phyloP scores from a whole-genome alignment of 139 green algal species.

The Yamagishiella unicocca region DNA sequence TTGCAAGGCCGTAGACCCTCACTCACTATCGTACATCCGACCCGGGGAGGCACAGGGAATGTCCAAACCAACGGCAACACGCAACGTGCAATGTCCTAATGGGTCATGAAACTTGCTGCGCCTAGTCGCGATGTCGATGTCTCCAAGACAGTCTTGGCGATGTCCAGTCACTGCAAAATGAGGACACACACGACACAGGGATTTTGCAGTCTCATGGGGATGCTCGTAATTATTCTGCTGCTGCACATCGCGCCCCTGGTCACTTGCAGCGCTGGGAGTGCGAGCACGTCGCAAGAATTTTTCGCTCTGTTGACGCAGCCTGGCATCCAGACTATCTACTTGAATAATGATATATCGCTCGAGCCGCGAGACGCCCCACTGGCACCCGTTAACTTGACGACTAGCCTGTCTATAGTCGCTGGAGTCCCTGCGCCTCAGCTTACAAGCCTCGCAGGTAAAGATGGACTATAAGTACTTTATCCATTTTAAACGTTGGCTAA shows the following conservation, averaged over 20 bases:
- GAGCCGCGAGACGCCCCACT: background rate
- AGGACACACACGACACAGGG: background rate
- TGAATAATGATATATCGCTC: slow-evolving; percentile 20
- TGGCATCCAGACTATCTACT: background rate
- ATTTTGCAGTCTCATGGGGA: background rate
- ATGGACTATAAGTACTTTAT: background rate
- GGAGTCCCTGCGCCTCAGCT: background rate
- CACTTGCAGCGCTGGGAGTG: background rate
- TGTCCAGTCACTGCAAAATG: background rate
- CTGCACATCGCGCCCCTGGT: background rate
- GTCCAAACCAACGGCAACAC: too few relatives aligned
- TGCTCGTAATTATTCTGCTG: slow-evolving; percentile 8
- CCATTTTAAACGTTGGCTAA: background rate
- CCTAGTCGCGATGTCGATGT: too few relatives aligned
- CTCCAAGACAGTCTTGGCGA: too few relatives aligned
- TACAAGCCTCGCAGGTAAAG: background rate
- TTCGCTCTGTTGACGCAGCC: background rate
- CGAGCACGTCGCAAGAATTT: slow-evolving; percentile 23
- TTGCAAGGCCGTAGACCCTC: too few relatives aligned
- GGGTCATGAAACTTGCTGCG: too few relatives aligned
- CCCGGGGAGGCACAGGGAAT: too few relatives aligned
- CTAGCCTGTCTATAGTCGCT: background rate
- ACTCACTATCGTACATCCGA: too few relatives aligned
- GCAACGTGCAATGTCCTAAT: too few relatives aligned
- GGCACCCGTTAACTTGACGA: background rate